These are phyloP conservation scores for Torulaspora franciscae DNA, from an alignment of 805 yeast genomes.

Conservation along the genomic window DNA sequence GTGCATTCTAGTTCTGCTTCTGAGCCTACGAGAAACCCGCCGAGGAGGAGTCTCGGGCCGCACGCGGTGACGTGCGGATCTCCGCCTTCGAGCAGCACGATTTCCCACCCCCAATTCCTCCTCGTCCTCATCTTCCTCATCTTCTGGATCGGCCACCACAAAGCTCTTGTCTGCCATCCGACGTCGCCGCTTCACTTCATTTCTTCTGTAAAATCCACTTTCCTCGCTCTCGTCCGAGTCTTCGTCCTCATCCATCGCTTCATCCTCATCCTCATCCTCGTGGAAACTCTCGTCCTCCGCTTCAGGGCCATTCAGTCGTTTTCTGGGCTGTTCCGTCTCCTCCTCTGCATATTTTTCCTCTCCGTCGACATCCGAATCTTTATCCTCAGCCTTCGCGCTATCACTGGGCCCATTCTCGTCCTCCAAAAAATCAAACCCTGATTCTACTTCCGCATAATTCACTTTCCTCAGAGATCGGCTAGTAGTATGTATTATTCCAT, in stretches of 20 bases:
- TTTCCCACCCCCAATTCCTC: slow-evolving; percentile 11
- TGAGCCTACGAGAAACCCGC: slow-evolving; percentile 18
- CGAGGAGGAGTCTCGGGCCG: slow-evolving; percentile 15
- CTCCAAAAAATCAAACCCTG: slow-evolving; percentile 30
- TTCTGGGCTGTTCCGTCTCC: slow-evolving; percentile 11
- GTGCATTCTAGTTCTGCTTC: slow-evolving; percentile 25
- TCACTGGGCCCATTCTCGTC: slow-evolving; percentile 19
- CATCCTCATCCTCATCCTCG: slow-evolving; percentile 33
- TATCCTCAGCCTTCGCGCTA: slow-evolving; percentile 4
- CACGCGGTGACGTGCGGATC: slow-evolving; percentile 5
- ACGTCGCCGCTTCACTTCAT: slow-evolving; percentile 17
- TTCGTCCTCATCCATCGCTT: slow-evolving; percentile 37
- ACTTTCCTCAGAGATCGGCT: slow-evolving; percentile 34
- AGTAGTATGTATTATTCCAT: slow-evolving; percentile 30
- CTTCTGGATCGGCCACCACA: slow-evolving; percentile 31
- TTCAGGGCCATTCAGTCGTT: slow-evolving; percentile 13
- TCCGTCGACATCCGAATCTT: slow-evolving; percentile 18
- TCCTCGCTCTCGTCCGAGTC: slow-evolving; percentile 32
- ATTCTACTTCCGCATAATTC: slow-evolving; percentile 37
- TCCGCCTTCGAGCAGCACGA: not conserved
- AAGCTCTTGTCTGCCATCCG: slow-evolving; percentile 23
- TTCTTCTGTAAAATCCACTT: slow-evolving; percentile 18
- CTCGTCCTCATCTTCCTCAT: slow-evolving; percentile 32
- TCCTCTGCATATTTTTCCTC: slow-evolving; percentile 14
- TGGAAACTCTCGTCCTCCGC: slow-evolving; percentile 36